Conservation (phyloP, 805 yeast species). For the Lachancea sp. region DNA sequence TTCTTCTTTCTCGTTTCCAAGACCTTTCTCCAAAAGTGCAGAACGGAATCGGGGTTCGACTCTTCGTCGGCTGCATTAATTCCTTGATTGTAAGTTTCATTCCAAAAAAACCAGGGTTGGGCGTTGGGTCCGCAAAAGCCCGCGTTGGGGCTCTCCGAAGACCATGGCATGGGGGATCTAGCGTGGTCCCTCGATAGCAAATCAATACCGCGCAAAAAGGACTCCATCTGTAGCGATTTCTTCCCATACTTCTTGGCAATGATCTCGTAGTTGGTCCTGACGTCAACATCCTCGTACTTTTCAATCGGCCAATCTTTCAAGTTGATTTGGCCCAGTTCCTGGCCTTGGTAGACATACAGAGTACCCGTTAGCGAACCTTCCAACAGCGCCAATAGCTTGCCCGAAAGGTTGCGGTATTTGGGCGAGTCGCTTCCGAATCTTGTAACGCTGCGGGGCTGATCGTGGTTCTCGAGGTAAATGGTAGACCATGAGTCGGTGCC, state of each 20-base stretch:
- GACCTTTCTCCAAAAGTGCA: constrained; percentile 41
- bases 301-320: constrained; percentile 40
- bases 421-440: constrained; percentile 44
- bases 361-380: constrained; percentile 47
- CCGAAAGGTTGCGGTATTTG: constrained; percentile 34
- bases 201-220: constrained; percentile 33
- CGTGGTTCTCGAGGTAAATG: constrained; percentile 51
- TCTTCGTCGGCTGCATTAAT: constrained; percentile 44
- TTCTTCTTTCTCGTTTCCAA: constrained; percentile 39
- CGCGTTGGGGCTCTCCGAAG: constrained; percentile 34
- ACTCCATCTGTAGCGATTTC: constrained; percentile 24
- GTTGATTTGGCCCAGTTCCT: constrained; percentile 53
- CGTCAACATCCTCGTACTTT: constrained; percentile 47
- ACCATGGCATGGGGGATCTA: constrained; percentile 54
- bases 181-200: constrained; percentile 46
- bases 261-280: constrained; percentile 30
- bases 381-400: constrained; percentile 44
- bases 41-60: constrained; percentile 41
- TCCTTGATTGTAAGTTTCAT: constrained; percentile 40
- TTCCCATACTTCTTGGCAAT: constrained; percentile 31
- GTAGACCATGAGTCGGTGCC: constrained; percentile 54
- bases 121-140: constrained; percentile 40
- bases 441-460: constrained; percentile 47
- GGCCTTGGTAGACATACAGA: constrained; percentile 53
- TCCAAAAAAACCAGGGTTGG: constrained; percentile 49